Conservation (phyloP, 345 rosid species). For the Geranium rotundifolium region DNA sequence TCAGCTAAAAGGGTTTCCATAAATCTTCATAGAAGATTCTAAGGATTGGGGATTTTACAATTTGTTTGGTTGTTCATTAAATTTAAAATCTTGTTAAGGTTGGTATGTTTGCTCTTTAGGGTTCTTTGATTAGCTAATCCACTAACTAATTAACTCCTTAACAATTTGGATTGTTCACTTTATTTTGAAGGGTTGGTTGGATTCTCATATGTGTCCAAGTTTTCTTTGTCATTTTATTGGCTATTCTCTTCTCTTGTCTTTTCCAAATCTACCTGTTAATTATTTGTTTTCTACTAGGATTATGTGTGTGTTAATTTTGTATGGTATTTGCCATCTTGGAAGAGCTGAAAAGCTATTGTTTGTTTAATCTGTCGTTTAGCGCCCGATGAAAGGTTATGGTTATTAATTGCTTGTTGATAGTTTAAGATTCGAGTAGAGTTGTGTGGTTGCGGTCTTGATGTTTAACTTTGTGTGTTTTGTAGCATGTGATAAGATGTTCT, state of each 20-base stretch:
- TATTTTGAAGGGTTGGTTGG: too few species aligned
- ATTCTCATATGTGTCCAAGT: neutral
- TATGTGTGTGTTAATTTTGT: too few species aligned
- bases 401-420: neutral
- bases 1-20: neutral
- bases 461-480: slow-evolving; percentile 10
- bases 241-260: neutral
- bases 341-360: neutral
- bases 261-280: neutral
- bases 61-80: neutral
- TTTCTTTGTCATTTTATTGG: neutral
- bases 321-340: neutral
- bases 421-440: neutral
- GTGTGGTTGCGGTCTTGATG: neutral
- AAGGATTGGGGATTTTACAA: neutral
- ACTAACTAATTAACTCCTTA: neutral
- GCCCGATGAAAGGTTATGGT: neutral
- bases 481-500: slow-evolving; percentile 85
- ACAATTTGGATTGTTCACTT: neutral
- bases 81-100: neutral
- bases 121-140: neutral
- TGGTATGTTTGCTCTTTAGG: neutral
- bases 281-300: too few species aligned
- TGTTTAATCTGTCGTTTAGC: neutral
- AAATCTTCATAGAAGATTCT: neutral